Evolutionary conservation across 73 alveolate species (phyloP).

Genomic region (Durusdinium trenchii): DNA sequence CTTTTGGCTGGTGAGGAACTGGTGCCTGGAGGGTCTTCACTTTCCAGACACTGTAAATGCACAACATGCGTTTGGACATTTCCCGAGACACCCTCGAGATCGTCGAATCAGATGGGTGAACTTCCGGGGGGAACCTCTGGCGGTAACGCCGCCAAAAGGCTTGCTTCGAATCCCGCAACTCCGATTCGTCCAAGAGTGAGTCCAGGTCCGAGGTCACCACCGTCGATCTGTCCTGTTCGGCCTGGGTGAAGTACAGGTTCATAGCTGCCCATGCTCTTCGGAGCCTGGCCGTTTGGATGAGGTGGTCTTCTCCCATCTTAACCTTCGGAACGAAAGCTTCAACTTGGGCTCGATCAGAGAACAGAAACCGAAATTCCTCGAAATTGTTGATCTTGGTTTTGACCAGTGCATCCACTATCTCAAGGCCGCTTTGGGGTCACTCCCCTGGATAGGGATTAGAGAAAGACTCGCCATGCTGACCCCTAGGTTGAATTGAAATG

Average conservation of each 20-base stretch:
- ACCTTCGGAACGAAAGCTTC: neutral
- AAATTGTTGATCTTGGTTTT: neutral
- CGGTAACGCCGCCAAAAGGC: constrained; percentile 15
- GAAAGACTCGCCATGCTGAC: neutral
- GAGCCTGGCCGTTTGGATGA: neutral
- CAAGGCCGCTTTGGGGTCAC: neutral
- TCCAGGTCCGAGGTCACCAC: neutral
- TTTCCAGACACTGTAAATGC: neutral
- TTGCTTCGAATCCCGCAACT: neutral
- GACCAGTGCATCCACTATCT: neutral
- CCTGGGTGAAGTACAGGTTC: neutral
- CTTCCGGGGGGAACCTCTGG: neutral
- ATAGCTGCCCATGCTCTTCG: neutral
- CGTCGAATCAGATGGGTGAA: constrained; percentile 23
- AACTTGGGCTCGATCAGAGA: neutral
- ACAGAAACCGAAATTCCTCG: constrained; percentile 36
- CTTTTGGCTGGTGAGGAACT: neutral
- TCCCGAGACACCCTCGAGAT: neutral
- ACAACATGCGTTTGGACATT: neutral
- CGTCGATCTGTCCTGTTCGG: neutral
- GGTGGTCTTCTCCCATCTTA: neutral
- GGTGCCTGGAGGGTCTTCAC: constrained; percentile 20
- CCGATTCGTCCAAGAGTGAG: neutral
- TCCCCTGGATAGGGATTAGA: neutral
- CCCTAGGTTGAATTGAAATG: neutral